Percentiles rank a stretch among this genome's conserved stretches.
Conservation (phyloP, 176 grass and related monocot species). For the Rhipidocladum racemiflorum region DNA sequence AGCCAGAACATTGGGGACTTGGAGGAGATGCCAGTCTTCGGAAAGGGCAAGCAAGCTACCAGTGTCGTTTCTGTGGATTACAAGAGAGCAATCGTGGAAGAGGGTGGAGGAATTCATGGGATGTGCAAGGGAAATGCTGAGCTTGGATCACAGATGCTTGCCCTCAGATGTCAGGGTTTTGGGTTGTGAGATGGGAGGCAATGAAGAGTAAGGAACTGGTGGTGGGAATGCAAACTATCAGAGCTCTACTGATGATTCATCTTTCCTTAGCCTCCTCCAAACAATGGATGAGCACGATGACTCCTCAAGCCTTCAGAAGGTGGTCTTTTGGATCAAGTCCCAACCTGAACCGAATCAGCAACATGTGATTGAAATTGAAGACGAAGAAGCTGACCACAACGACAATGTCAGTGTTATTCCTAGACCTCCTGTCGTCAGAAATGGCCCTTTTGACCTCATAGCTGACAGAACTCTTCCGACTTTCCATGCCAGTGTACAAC, state of each 20-base stretch:
- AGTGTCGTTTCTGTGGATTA: neutral
- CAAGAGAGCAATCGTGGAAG: neutral
- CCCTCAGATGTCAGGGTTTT: neutral
- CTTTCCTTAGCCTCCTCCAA: neutral
- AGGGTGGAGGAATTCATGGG: neutral
- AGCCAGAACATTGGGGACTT: neutral
- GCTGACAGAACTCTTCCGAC: neutral
- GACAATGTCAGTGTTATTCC: neutral
- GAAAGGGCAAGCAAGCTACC: neutral
- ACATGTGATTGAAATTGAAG: neutral
- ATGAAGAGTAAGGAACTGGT: neutral
- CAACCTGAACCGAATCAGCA: neutral
- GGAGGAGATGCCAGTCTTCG: slow-evolving; percentile 24
- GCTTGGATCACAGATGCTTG: neutral
- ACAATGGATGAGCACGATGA: neutral
- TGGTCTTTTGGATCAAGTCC: neutral
- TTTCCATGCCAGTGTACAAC: neutral
- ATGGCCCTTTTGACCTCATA: neutral
- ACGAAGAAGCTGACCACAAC: neutral
- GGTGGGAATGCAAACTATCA: neutral
- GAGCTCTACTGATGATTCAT: neutral
- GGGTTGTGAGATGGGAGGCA: neutral
- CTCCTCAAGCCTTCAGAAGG: neutral
- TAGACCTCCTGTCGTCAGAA: neutral
- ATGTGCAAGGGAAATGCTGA: neutral